phyloP scores from a whole-genome alignment of 2,329 filamentous ascomycete species.

The Microsporum ferrugineum region DNA sequence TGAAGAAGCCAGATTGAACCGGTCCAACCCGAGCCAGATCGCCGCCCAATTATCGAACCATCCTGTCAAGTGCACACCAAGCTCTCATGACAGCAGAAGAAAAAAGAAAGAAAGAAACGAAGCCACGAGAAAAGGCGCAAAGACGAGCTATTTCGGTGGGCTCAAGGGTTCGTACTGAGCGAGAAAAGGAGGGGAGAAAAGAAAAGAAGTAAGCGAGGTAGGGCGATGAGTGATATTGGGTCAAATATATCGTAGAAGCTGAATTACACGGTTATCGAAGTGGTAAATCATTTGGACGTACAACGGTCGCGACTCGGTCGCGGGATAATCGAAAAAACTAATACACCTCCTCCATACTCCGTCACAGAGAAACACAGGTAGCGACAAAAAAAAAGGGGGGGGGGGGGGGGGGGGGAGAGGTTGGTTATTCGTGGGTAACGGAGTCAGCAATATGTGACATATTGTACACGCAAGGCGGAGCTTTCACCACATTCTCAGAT shows the following conservation, averaged over 20 bases:
- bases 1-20: background rate
- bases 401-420: background rate
- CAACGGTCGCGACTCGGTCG: slow-evolving; percentile 3
- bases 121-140: background rate
- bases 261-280: background rate
- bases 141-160: background rate
- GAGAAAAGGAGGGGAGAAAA: background rate
- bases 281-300: background rate
- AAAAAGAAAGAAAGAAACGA: background rate
- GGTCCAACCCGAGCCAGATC: background rate
- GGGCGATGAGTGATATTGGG: background rate
- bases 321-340: background rate
- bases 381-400: background rate
- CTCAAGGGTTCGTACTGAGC: background rate
- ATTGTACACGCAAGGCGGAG: background rate
- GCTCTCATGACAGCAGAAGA: background rate
- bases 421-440: background rate
- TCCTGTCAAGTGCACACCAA: background rate
- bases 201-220: background rate
- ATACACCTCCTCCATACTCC: background rate
- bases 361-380: background rate
- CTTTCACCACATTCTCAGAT: background rate
- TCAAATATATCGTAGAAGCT: background rate
- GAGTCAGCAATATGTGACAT: background rate
- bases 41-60: background rate